A percentile compares a stretch with the other conserved stretches of the same genome.
Conservation (phyloP, 2,329 filamentous ascomycete genomes). For the Aspergillus pseudoterreus region DNA sequence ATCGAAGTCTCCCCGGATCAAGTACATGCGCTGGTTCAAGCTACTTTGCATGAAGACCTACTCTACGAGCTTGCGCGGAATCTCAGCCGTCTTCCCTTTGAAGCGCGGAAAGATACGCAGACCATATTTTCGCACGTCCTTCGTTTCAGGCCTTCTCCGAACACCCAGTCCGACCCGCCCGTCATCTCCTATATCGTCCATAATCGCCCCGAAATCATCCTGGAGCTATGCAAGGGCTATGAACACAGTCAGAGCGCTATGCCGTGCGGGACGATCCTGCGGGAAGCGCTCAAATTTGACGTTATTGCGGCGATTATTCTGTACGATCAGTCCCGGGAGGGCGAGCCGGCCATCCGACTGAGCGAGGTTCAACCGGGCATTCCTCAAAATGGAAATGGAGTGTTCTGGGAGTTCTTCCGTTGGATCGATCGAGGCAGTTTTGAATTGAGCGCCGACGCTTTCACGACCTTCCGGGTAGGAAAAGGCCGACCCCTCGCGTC, state of each 20-base stretch:
- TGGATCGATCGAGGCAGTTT: slow-evolving; percentile 98
- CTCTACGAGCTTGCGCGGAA: slow-evolving; percentile 78
- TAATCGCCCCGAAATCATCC: slow-evolving; percentile 78
- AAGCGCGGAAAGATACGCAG: slow-evolving; percentile 92
- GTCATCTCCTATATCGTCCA: slow-evolving; percentile 87
- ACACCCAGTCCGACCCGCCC: slow-evolving; percentile 69
- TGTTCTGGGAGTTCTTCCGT: slow-evolving; percentile 95
- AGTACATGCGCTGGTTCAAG: slow-evolving; percentile 78
- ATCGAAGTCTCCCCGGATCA: slow-evolving; percentile 81
- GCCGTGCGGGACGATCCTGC: slow-evolving; percentile 81
- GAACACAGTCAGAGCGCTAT: slow-evolving; percentile 87
- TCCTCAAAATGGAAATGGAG: slow-evolving; percentile 72
- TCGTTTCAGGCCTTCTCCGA: slow-evolving; percentile 71
- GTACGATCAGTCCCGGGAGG: slow-evolving; percentile 79
- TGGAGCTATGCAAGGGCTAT: slow-evolving; percentile 85
- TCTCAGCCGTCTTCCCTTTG: slow-evolving; percentile 85
- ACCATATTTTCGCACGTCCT: slow-evolving; percentile 95
- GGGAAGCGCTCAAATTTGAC: slow-evolving; percentile 88
- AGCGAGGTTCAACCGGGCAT: slow-evolving; percentile 72
- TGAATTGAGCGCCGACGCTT: slow-evolving; percentile 94
- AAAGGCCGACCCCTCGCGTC: neutral
- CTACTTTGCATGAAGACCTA: slow-evolving; percentile 84
- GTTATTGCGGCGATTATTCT: slow-evolving; percentile 85
- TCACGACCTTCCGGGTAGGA: slow-evolving; percentile 88
- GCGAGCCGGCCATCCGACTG: slow-evolving; percentile 71